Conservation (phyloP, 1,139 yeast species). For the Kodamaea sp. region DNA sequence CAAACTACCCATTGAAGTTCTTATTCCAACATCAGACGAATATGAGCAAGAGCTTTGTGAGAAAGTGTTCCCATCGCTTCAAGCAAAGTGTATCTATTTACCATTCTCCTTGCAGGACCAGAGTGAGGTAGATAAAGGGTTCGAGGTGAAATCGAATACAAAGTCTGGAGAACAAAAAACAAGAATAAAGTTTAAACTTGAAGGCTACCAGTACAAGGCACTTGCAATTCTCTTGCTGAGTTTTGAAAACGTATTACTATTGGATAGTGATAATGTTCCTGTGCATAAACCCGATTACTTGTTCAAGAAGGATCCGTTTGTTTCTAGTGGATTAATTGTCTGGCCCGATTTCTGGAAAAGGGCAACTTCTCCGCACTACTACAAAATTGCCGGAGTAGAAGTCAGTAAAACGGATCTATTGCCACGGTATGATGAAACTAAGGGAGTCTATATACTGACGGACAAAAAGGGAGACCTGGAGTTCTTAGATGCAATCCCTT, state of each 20-base stretch:
- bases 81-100: slow-evolving; percentile 69
- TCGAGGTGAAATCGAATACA: slow-evolving; percentile 11
- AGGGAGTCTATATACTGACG: slow-evolving; percentile 20
- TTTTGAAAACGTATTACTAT: slow-evolving; percentile 71
- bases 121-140: slow-evolving; percentile 6
- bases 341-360: slow-evolving; percentile 55
- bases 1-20: slow-evolving; percentile 71
- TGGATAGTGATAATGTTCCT: slow-evolving; percentile 80
- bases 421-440: slow-evolving; percentile 35
- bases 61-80: slow-evolving; percentile 60
- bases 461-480: slow-evolving; percentile 2
- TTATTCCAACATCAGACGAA: slow-evolving; percentile 69
- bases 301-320: slow-evolving; percentile 23
- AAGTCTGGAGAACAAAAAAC: slow-evolving; percentile 1
- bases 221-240: slow-evolving; percentile 72
- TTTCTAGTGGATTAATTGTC: slow-evolving; percentile 38
- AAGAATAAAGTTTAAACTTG: slow-evolving; percentile 44
- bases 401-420: slow-evolving; percentile 26
- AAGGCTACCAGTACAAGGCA: slow-evolving; percentile 80
- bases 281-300: slow-evolving; percentile 52
- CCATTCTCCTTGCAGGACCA: slow-evolving; percentile 54
- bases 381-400: slow-evolving; percentile 35
- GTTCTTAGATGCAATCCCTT: slow-evolving; percentile 32
- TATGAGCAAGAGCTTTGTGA: slow-evolving; percentile 71
- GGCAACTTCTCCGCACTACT: slow-evolving; percentile 45